Conservation (phyloP, 2,329 filamentous ascomycete genomes). For the Penicillium decumbens region DNA sequence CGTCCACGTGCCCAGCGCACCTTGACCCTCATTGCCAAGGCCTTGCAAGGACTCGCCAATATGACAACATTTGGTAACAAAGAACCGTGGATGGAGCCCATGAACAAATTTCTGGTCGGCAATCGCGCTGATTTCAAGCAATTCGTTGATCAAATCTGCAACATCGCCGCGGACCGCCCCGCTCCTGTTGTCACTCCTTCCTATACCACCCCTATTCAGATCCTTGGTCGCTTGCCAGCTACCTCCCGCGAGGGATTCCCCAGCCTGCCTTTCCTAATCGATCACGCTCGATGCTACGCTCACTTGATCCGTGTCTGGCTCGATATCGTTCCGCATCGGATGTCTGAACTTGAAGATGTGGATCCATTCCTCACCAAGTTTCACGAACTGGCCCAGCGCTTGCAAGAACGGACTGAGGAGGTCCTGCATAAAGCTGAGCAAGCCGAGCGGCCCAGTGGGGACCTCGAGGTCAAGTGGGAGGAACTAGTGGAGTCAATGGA, state of each 20-base stretch:
- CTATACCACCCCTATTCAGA: constrained; percentile 89
- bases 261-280: constrained; percentile 86
- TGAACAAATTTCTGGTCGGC: constrained; percentile 78
- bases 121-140: constrained; percentile 77
- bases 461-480: constrained; percentile 48
- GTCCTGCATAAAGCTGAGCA: constrained; percentile 46
- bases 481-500: constrained; percentile 48
- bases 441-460: constrained; percentile 46
- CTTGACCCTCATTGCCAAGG: constrained; percentile 87
- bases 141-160: constrained; percentile 82
- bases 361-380: constrained; percentile 41
- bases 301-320: constrained; percentile 64
- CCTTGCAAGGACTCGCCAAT: constrained; percentile 84
- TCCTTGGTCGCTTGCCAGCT: constrained; percentile 73
- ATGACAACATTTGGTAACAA: constrained; percentile 88
- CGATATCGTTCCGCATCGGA: constrained; percentile 37
- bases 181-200: constrained; percentile 66
- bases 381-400: constrained; percentile 41
- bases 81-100: constrained; percentile 98
- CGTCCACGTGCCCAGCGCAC: constrained; percentile 78
- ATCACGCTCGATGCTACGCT: constrained; percentile 79
- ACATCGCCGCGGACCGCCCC: constrained; percentile 68
- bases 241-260: constrained; percentile 87
- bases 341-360: constrained; percentile 38
- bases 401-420: constrained; percentile 44